A percentile compares a stretch with the other conserved stretches of the same genome.
These are phyloP conservation scores for Fraxinus sp. DNA, from an alignment of 305 asterid genomes.

Conservation along the genomic window DNA sequence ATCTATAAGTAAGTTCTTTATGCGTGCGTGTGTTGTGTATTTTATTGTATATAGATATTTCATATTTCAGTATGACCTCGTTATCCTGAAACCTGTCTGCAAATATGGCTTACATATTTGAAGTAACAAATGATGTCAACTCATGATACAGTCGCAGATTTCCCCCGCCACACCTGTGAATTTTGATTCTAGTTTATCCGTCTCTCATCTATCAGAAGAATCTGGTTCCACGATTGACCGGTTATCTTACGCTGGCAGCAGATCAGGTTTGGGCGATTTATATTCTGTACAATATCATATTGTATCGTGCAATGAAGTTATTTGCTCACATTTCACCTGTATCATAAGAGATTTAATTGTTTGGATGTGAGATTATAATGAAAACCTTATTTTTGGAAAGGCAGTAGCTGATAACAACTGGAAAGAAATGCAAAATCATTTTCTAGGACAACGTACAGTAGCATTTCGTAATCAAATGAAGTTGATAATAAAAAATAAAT, in stretches of 20 bases:
- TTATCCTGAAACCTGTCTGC: constrained; percentile 1
- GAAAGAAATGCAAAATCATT: constrained; percentile 1
- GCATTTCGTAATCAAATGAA: constrained; percentile 13
- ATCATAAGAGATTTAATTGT: neutral
- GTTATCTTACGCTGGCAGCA: constrained; percentile 28
- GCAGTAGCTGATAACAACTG: neutral
- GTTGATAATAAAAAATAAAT: constrained; percentile 6
- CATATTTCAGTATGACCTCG: neutral
- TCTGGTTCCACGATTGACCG: constrained; percentile 42
- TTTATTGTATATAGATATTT: neutral
- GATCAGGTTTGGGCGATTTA: constrained; percentile 38
- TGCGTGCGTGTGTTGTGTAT: neutral
- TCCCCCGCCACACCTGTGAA: constrained; percentile 68
- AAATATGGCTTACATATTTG: neutral
- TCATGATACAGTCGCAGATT: constrained; percentile 50
- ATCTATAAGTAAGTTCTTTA: neutral
- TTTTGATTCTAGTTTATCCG: constrained; percentile 39
- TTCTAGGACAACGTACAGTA: constrained; percentile 4
- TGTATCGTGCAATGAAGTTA: neutral
- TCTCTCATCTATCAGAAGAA: constrained; percentile 43
- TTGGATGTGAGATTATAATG: neutral
- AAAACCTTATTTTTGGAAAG: constrained; percentile 7
- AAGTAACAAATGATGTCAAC: constrained; percentile 5
- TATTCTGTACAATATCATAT: constrained; percentile 17
- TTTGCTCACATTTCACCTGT: constrained; percentile 9